phyloP scores from a whole-genome alignment of 352 stramenopile genomes.

The Globisporangium paddicum region DNA sequence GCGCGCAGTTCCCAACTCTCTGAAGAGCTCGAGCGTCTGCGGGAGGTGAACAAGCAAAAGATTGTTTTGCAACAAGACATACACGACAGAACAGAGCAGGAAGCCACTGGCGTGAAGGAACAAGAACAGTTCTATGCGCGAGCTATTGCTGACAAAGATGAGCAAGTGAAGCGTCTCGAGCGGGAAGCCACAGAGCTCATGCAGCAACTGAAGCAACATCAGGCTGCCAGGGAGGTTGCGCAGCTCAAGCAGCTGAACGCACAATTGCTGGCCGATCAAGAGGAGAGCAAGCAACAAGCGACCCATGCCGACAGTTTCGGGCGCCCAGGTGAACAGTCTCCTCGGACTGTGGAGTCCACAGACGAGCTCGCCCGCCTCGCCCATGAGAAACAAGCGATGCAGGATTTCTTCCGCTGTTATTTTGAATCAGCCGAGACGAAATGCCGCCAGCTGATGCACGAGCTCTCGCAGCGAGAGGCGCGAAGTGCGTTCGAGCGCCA shows the following conservation, averaged over 20 bases:
- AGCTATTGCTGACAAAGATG: conserved; percentile 8
- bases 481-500: conserved; percentile 5
- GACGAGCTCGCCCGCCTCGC: conserved; percentile 17
- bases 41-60: not conserved
- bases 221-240: not conserved
- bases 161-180: conserved; percentile 1
- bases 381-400: conserved; percentile 39
- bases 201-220: conserved; percentile 5
- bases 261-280: not conserved
- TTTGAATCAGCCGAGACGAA: conserved; percentile 43
- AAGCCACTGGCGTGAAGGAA: conserved; percentile 16
- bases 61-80: not conserved
- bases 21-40: not conserved
- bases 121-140: conserved; percentile 12
- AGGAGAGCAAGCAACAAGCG: not conserved
- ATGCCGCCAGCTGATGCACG: conserved; percentile 25
- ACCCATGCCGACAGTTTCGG: not conserved
- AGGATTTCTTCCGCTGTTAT: conserved; percentile 46
- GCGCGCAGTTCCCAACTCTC: not conserved
- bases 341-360: not conserved
- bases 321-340: not conserved
- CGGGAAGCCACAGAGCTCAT: not conserved
- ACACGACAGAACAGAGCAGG: conserved; percentile 17
- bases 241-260: conserved; percentile 4
- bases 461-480: conserved; percentile 28